A percentile compares a stretch with the other conserved stretches of the same genome.
phyloP scores from a whole-genome alignment of 805 yeast genomes.

The Blastobotrys chiropterorum region DNA sequence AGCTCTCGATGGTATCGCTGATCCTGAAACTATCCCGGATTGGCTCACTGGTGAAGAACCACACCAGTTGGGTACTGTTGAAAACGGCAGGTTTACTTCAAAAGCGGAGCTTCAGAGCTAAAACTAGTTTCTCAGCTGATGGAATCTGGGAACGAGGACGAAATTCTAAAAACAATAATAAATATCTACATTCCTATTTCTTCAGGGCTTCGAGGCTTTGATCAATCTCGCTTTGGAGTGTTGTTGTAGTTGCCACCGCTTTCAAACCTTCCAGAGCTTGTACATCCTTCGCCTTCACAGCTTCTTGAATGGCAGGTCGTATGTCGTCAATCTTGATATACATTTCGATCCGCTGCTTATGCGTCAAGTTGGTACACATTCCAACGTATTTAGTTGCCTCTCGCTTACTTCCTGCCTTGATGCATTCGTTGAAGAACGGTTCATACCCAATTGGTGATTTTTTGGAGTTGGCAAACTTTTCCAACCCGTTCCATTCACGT shows the following conservation, averaged over 20 bases:
- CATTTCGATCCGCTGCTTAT: conserved; percentile 44
- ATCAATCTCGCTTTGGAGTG: conserved; percentile 12
- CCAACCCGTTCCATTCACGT: conserved; percentile 51
- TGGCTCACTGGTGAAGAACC: conserved; percentile 81
- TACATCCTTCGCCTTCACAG: conserved; percentile 25
- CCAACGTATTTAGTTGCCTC: conserved; percentile 58
- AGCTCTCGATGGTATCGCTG: conserved; percentile 42
- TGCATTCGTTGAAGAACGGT: conserved; percentile 52
- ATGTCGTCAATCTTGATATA: conserved; percentile 47
- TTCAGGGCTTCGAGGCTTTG: no score
- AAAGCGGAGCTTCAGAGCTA: no score
- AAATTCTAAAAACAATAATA: not conserved
- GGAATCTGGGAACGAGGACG: conserved; percentile 7
- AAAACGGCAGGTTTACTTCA: conserved; percentile 31
- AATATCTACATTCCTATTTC: not conserved
- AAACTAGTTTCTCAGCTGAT: conserved; percentile 8
- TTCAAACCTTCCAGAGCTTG: conserved; percentile 17
- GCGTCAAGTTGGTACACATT: conserved; percentile 41
- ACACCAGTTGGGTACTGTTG: conserved; percentile 40
- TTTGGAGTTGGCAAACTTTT: conserved; percentile 42
- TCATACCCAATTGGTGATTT: conserved; percentile 69
- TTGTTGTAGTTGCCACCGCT: conserved; percentile 17
- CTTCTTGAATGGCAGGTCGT: conserved; percentile 28
- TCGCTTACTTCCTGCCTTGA: conserved; percentile 47
- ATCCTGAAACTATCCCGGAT: conserved; percentile 56